phyloP scores from a whole-genome alignment of 1,284 basidiomycete genomes.

The Moniliophthora roreri region DNA sequence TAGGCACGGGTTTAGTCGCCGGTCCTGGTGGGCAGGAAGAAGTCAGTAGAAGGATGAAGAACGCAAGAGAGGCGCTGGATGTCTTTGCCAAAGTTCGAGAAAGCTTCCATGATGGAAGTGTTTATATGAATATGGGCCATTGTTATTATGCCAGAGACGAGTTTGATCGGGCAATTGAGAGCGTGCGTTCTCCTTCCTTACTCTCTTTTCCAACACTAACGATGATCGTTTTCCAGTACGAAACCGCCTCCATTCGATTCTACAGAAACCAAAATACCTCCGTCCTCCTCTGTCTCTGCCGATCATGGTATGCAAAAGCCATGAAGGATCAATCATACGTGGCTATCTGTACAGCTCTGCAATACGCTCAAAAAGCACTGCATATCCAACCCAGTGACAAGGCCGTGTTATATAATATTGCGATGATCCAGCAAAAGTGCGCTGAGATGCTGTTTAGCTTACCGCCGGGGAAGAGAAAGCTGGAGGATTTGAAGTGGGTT shows the following conservation, averaged over 20 bases:
- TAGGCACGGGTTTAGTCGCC: conserved; percentile 53
- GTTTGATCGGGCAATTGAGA: conserved; percentile 91
- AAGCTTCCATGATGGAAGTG: conserved; percentile 80
- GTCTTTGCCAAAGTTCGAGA: conserved; percentile 89
- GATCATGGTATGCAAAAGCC: conserved; percentile 91
- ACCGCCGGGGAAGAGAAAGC: conserved; percentile 70
- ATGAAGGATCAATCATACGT: conserved; percentile 81
- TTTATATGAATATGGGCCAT: conserved; percentile 94
- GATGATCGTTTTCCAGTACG: conserved; percentile 59
- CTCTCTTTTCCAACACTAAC: conserved; percentile 1
- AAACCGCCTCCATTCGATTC: conserved; percentile 78
- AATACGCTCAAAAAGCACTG: conserved; percentile 78
- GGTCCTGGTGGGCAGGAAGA: conserved; percentile 62
- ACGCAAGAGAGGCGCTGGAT: conserved; percentile 81
- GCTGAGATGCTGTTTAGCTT: conserved; percentile 84
- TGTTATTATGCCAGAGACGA: conserved; percentile 91
- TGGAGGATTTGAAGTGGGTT: conserved; percentile 76
- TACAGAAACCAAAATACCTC: conserved; percentile 71
- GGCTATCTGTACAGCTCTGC: conserved; percentile 78
- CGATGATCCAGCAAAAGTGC: conserved; percentile 94
- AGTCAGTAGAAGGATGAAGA: conserved; percentile 58
- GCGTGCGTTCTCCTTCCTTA: conserved; percentile 56
- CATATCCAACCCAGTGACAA: conserved; percentile 85
- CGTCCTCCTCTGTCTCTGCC: conserved; percentile 79
- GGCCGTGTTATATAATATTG: conserved; percentile 89